A percentile compares a stretch with the other conserved stretches of the same genome.
phyloP scores from a whole-genome alignment of 192 early-diverging fungal species.

The Neocallimastix lanati region DNA sequence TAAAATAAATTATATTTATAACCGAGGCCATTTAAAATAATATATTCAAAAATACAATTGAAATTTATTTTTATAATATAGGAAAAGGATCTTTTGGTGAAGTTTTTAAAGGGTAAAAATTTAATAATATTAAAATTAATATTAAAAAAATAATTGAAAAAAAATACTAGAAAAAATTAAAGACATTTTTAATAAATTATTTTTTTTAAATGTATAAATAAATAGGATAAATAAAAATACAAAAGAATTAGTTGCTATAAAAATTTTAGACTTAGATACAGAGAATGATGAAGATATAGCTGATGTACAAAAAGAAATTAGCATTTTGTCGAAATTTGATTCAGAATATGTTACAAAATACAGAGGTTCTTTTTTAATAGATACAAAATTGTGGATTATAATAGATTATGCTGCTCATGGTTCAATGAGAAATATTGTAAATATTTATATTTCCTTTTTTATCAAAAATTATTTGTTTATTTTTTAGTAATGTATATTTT shows the following conservation, averaged over 20 bases:
- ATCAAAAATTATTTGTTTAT: too few species aligned
- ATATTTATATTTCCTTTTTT: too few species aligned
- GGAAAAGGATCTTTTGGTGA: neutral
- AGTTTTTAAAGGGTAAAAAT: neutral
- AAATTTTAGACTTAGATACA: conserved; percentile 91
- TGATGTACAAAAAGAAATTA: conserved; percentile 89
- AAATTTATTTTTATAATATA: too few species aligned
- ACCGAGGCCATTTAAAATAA: too few species aligned
- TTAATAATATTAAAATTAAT: neutral
- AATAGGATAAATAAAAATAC: conserved; percentile 60
- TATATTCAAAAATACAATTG: too few species aligned
- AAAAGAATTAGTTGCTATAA: conserved; percentile 76
- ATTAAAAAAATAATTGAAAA: too few species aligned
- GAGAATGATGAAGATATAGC: conserved; percentile 78
- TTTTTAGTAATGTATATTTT: too few species aligned
- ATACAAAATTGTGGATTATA: conserved; percentile 90
- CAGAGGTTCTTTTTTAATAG: conserved; percentile 72
- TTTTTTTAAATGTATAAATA: too few species aligned
- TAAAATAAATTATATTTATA: too few species aligned
- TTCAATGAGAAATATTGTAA: conserved; percentile 60
- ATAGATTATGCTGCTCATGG: conserved; percentile 97
- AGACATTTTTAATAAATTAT: too few species aligned
- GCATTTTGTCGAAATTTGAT: conserved; percentile 66
- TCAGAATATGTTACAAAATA: conserved; percentile 87
- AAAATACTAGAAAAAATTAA: too few species aligned